These are phyloP conservation scores for Davidsoniella virescens DNA, from an alignment of 2,329 filamentous ascomycete species.

Conservation along the genomic window DNA sequence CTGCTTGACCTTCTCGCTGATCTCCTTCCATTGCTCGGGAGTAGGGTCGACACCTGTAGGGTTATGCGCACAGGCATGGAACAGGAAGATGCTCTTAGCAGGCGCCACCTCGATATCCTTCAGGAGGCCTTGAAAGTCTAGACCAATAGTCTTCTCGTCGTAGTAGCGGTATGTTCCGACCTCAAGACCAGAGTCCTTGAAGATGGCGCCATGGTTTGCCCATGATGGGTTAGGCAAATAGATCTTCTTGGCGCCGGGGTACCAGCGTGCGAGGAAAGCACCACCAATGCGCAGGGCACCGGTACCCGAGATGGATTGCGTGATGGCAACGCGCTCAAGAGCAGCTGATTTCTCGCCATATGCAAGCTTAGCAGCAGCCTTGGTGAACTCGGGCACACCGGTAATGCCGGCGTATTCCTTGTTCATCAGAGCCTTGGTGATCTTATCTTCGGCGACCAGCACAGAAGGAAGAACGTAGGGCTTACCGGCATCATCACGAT, in stretches of 20 bases:
- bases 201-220: constrained; percentile 96
- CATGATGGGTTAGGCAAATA: constrained; percentile 93
- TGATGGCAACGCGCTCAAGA: constrained; percentile 71
- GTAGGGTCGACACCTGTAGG: constrained; percentile 93
- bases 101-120: constrained; percentile 81
- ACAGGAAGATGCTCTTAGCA: constrained; percentile 72
- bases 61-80: constrained; percentile 97
- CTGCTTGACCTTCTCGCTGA: constrained; percentile 72
- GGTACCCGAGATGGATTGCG: constrained; percentile 95
- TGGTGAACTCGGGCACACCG: constrained; percentile 85
- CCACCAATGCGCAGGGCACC: constrained; percentile 89
- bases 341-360: constrained; percentile 69
- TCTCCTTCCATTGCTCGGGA: constrained; percentile 78
- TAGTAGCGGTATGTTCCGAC: constrained; percentile 98
- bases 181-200: constrained; percentile 78
- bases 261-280: constrained; percentile 84
- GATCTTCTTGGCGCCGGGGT: constrained; percentile 81
- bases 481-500: constrained; percentile 96
- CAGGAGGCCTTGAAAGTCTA: constrained; percentile 90
- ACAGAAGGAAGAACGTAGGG: constrained; percentile 95
- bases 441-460: constrained; percentile 70
- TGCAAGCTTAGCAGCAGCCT: constrained; percentile 76
- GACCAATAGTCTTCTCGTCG: constrained; percentile 94
- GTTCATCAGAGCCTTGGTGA: constrained; percentile 63
- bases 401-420: constrained; percentile 99